These are phyloP conservation scores for Phytophthora cactorum DNA, from an alignment of 352 stramenopile genomes.

Conservation along the genomic window DNA sequence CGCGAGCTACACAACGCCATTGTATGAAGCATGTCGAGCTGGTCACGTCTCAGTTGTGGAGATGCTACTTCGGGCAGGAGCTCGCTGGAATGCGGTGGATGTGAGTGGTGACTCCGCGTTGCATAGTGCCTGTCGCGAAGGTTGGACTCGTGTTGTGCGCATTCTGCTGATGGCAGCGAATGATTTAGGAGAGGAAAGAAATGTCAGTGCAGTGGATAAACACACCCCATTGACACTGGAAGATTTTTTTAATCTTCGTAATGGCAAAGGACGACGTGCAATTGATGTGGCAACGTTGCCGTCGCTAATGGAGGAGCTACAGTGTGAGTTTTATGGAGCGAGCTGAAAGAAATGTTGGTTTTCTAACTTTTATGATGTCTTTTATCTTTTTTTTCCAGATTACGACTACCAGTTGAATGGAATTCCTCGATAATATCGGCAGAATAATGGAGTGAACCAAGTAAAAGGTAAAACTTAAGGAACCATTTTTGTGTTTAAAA, in stretches of 20 bases:
- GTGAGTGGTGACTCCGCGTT: constrained; percentile 56
- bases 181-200: constrained; percentile 15
- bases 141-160: constrained; percentile 49
- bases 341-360: no score
- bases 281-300: constrained; percentile 56
- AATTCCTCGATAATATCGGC: no score
- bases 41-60: constrained; percentile 46
- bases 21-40: constrained; percentile 66
- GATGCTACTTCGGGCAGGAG: constrained; percentile 48
- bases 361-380: no score
- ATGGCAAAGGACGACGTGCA: constrained; percentile 51
- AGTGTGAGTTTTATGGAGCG: constrained; percentile 21
- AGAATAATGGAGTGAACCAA: no score
- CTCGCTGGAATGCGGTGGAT: constrained; percentile 46
- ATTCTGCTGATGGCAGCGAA: constrained; percentile 46
- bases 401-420: no score
- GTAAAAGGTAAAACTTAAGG: no score
- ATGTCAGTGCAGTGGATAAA: neutral
- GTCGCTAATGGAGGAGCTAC: constrained; percentile 29
- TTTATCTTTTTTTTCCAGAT: no score
- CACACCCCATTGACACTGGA: constrained; percentile 8
- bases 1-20: constrained; percentile 44
- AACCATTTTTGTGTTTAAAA: no score
- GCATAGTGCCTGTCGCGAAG: constrained; percentile 56
- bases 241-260: constrained; percentile 54